Percentiles rank a stretch among this genome's conserved stretches.
phyloP scores from a whole-genome alignment of 768 basidiomycete genomes.

The Rhizopogon sp. region DNA sequence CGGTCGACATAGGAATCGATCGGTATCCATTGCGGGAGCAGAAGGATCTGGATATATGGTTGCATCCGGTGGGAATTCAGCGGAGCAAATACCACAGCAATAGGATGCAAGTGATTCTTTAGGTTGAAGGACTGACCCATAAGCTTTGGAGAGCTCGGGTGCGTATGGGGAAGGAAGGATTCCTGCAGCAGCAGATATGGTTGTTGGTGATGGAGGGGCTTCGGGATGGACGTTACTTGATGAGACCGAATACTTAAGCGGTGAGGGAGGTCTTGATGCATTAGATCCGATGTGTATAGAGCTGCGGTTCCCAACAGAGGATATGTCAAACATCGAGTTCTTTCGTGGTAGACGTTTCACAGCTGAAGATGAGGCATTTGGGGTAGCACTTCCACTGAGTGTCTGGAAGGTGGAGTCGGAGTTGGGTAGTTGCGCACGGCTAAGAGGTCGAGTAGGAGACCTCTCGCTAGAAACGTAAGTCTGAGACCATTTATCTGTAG shows the following conservation, averaged over 20 bases:
- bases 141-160: constrained; percentile 72
- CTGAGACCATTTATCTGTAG: constrained; percentile 72
- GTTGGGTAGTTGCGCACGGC: constrained; percentile 10
- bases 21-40: constrained; percentile 11
- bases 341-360: constrained; percentile 49
- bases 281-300: constrained; percentile 55
- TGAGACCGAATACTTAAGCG: constrained; percentile 39
- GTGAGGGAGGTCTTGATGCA: constrained; percentile 53
- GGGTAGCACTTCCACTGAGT: constrained; percentile 1
- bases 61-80: constrained; percentile 71
- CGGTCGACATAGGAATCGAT: constrained; percentile 67
- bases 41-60: constrained; percentile 80
- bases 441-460: constrained; percentile 35
- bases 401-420: constrained; percentile 3
- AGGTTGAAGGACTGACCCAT: constrained; percentile 79
- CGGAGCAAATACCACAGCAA: constrained; percentile 61
- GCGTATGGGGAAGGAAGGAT: constrained; percentile 58
- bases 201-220: constrained; percentile 27
- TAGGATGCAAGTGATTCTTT: constrained; percentile 68
- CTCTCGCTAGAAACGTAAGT: constrained; percentile 62
- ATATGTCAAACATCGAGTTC: constrained; percentile 26
- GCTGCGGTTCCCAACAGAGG: constrained; percentile 40
- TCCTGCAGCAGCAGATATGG: constrained; percentile 50
- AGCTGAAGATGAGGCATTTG: constrained; percentile 12
- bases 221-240: constrained; percentile 1